Conservation (phyloP, 2,329 filamentous ascomycete genomes). For the Emydomyces testavorans region DNA sequence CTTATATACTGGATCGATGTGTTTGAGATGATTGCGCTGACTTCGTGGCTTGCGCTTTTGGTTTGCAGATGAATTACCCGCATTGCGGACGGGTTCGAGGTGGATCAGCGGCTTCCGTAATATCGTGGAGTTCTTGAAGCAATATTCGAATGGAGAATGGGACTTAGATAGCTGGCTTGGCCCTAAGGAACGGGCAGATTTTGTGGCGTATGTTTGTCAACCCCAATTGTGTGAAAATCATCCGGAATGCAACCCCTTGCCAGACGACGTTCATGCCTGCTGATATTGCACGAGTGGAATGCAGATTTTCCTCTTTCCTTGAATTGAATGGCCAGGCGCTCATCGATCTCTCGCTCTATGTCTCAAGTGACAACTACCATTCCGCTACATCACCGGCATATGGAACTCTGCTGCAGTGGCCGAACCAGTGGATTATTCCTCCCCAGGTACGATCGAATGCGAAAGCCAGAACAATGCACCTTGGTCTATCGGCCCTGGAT, state of each 20-base stretch:
- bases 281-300: background rate
- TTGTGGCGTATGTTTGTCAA: slow-evolving; percentile 35
- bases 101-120: slow-evolving; percentile 45
- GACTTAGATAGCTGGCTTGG: slow-evolving; percentile 37
- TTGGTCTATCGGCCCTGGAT: slow-evolving; percentile 58
- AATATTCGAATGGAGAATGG: slow-evolving; percentile 39
- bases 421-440: slow-evolving; percentile 77
- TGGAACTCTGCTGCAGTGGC: slow-evolving; percentile 68
- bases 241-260: background rate
- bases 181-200: slow-evolving; percentile 38
- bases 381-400: slow-evolving; percentile 67
- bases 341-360: slow-evolving; percentile 77
- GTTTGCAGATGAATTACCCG: slow-evolving; percentile 43
- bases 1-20: background rate
- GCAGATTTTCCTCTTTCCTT: slow-evolving; percentile 53
- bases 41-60: background rate
- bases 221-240: background rate
- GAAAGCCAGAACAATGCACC: slow-evolving; percentile 55
- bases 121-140: slow-evolving; percentile 42
- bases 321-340: slow-evolving; percentile 63
- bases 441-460: slow-evolving; percentile 60
- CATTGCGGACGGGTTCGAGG: slow-evolving; percentile 43
- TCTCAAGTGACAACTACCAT: slow-evolving; percentile 79
- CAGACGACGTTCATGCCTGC: background rate
- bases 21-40: slow-evolving; percentile 12